phyloP scores from a whole-genome alignment of 1,139 yeast genomes.

The Blastobotrys elegans region DNA sequence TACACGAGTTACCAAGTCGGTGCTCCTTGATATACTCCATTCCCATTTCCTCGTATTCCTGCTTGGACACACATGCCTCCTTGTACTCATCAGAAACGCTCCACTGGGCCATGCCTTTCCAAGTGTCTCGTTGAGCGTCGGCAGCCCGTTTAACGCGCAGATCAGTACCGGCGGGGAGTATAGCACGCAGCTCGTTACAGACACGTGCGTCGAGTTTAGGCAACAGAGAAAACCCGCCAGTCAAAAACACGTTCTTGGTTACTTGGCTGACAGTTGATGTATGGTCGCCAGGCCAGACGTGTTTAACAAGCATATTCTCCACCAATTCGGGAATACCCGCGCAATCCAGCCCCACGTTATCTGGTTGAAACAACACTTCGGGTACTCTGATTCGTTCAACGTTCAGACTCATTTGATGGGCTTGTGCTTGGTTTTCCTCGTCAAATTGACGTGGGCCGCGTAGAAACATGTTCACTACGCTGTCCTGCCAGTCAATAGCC shows the following conservation, averaged over 20 bases:
- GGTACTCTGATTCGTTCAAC: constrained; percentile 90
- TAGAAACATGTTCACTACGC: constrained; percentile 72
- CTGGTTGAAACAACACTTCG: constrained; percentile 89
- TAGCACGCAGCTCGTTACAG: constrained; percentile 56
- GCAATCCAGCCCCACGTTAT: constrained; percentile 91
- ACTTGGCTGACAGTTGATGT: constrained; percentile 21
- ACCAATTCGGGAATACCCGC: constrained; percentile 82
- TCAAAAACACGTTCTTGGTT: constrained; percentile 57
- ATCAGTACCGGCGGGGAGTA: constrained; percentile 65
- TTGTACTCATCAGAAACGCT: constrained; percentile 46
- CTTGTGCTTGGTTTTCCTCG: constrained; percentile 59
- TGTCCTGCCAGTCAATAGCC: constrained; percentile 73
- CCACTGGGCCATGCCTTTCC: constrained; percentile 94
- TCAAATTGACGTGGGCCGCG: constrained; percentile 83
- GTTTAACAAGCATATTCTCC: constrained; percentile 56
- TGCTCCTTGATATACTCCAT: constrained; percentile 87
- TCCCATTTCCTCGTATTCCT: constrained; percentile 85
- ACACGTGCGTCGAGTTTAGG: constrained; percentile 65
- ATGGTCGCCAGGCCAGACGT: constrained; percentile 51
- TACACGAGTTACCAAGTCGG: constrained; percentile 57
- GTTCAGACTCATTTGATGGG: constrained; percentile 85
- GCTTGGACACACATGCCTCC: constrained; percentile 51
- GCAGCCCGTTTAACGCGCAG: constrained; percentile 58
- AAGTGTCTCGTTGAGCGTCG: constrained; percentile 73
- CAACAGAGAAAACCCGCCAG: constrained; percentile 78